Base-by-base conservation (phyloP, 2,329 filamentous ascomycete genomes). In the Penicillium digitatum region DNA sequence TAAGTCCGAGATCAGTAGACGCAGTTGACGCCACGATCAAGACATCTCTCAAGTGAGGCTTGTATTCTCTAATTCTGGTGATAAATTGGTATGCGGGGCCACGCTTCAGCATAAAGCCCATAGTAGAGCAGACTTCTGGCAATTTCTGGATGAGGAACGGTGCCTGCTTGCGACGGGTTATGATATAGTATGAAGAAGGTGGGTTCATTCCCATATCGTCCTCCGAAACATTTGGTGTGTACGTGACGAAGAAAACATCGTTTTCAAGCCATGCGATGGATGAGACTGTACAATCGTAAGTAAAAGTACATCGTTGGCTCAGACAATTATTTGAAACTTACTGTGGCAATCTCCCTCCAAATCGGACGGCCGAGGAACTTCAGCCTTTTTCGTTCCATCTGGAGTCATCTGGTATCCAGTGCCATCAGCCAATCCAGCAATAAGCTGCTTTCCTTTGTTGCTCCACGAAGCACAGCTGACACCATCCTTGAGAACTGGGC, bases 381-480 rank as follows among this genome's bases (percentile, higher is more conserved):
- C 81, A 34, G 82, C 91, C 74, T 93, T 94, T 27, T 83, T 80
- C 38, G 82, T 82, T 44, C 93, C 93, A 64, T 90, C 84, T 0
- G 88, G 89, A 8, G 89, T 90, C 82, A 97, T 87, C 71, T 96
- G 92, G 53, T 83, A 82, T 49, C 88, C 86, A 12, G 85, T 86
- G 55, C 94, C 94, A 73, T 96, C 85, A 7, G 81, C 85, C 63
- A 94, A 79, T 16, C 95, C 94, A 62, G 90, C 92, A 42, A 95
- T 87, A 40, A 99, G 79, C 70, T 97, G 93, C 71, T 96, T 99
- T 44, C 94, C 94, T 69, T 87, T 90, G 57, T 85, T 87, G 72
- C 94, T 99, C 94, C 95, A 99, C 53, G 89, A 87, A 6, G 90
- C 82, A 66, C 88, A 94, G 69, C 87, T 91, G 27, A 95, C 92